Evolutionary conservation across 768 basidiomycete species (phyloP), one percentile per base, ranked within the genome.

Genomic region (Hemileccinum rubropunctum): DNA sequence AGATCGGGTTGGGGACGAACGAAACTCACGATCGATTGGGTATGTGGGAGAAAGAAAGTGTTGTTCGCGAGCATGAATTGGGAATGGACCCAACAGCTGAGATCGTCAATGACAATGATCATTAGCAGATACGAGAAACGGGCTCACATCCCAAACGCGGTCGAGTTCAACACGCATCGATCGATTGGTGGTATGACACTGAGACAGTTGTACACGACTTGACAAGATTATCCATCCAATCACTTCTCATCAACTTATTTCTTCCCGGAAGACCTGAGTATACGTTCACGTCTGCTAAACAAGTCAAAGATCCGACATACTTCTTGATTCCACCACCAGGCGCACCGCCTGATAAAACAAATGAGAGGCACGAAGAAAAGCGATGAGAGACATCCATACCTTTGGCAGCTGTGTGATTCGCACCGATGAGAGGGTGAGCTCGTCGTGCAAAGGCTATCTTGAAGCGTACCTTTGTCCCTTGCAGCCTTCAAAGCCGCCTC

Each of bases 241-340:
- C 8, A 30, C 32, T 7, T 13, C 23, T 43, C 11, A 36, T 18
- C 45, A 41, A 6, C 58, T 67, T 75, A 86, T 67, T 87, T 87
- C 81, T 87, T 87, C 41, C 82, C 82, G 32, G 84, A 86, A 43
- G 84, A 86, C 67, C 86, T 86, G 60, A 32, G 20, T 28, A 56
- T 42, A 23, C 33, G 27, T 54, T 45, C 50, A 39, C 30, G 36
- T 47, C 30, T 18, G 48, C 48, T 33, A 12, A 42, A 49, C 50
- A 28, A 49, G 38, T 40, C 38, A 37, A 34, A 54, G 17, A 17
- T 42, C 45, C 46, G 23, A 76, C 86, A 59, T 70, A 91, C 90
- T 92, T 92, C 80, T 92, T 91, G 77, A 92, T 90, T 21, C 91
- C 88, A 38, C 79, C 75, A 17, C 81, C 82, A 46, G 83, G 76